Base-by-base conservation (phyloP, 73 alveolate genomes). In the Stentor coeruleus region DNA sequence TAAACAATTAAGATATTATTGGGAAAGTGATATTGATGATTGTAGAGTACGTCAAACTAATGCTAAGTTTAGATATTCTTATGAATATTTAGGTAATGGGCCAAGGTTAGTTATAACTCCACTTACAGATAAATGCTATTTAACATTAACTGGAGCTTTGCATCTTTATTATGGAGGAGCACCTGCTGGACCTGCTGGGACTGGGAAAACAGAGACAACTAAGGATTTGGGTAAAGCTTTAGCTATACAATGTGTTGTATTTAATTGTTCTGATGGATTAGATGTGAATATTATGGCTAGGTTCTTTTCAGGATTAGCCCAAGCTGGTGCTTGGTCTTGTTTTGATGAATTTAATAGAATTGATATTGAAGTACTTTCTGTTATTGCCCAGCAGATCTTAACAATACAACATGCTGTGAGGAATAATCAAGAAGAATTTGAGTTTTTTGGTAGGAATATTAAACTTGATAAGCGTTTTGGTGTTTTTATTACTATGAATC, bases 251-350 rank as follows among this genome's bases (percentile, higher is more conserved):
- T 95, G 98, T 77, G 97, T 96, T 83, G 99, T 96, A 85, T 96
- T 96, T 90, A 96, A 96, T 84, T 96, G 99, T 85, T 95, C 98
- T 14, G 98, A 95, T 90, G 98, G 97, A 79, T 91, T 95, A 82
- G 99, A 95, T 89, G 94, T 86, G 77, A 94, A 95, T 81, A 95
- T 95, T 88, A 95, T 95, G 99, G 99, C 98, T 88, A 89, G 98
- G 74, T 94, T 94, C 95, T 95, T 95, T 87, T 87, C 96, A 77
- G 99, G 98, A 74, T 90, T 95, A 40, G 98, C 98, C n/a, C 95
- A 95, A 87, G 87, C 99, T 4, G 99, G 99, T 41, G 99, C 99
- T 55, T 97, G 99, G 99, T 99, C 99, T 2, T 96, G 99, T 76
- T 96, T 97, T 85, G 99, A 97, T 94, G 99, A 97, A 88, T 97